phyloP scores from a whole-genome alignment of 2,329 filamentous ascomycete species.

The Trichoderma lentiforme region DNA sequence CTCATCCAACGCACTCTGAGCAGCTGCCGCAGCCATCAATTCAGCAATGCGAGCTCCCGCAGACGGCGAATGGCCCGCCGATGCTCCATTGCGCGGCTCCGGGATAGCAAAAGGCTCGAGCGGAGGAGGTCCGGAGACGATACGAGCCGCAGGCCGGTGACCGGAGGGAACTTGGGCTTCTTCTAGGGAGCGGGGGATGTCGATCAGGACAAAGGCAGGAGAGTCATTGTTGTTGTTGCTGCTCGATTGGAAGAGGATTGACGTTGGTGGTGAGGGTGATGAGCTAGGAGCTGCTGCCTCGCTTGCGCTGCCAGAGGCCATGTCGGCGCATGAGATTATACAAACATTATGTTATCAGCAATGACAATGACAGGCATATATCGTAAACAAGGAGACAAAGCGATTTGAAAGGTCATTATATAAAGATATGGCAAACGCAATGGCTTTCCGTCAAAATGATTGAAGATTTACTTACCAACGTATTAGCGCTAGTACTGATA shows the following conservation, averaged over 20 bases:
- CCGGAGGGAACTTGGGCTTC: constrained; percentile 55
- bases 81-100: constrained; percentile 39
- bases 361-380: not conserved
- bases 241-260: constrained; percentile 33
- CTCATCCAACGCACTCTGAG: constrained; percentile 42
- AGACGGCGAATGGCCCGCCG: constrained; percentile 25
- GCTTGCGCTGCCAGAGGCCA: not conserved
- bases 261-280: constrained; percentile 20
- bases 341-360: not conserved
- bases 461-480: not conserved
- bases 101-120: constrained; percentile 49
- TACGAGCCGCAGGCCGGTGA: constrained; percentile 36
- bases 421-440: not conserved
- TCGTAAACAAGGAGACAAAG: not conserved
- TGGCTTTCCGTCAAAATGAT: not conserved
- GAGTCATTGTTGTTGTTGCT: constrained; percentile 22
- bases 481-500: not conserved
- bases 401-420: not conserved
- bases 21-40: constrained; percentile 49
- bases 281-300: not conserved
- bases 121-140: constrained; percentile 45
- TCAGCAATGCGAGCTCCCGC: constrained; percentile 51
- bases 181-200: constrained; percentile 68
- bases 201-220: constrained; percentile 56
- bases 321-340: not conserved